A percentile compares a stretch with the other conserved stretches of the same genome.
phyloP scores from a whole-genome alignment of 805 yeast species.

The Myxozyma udenii region DNA sequence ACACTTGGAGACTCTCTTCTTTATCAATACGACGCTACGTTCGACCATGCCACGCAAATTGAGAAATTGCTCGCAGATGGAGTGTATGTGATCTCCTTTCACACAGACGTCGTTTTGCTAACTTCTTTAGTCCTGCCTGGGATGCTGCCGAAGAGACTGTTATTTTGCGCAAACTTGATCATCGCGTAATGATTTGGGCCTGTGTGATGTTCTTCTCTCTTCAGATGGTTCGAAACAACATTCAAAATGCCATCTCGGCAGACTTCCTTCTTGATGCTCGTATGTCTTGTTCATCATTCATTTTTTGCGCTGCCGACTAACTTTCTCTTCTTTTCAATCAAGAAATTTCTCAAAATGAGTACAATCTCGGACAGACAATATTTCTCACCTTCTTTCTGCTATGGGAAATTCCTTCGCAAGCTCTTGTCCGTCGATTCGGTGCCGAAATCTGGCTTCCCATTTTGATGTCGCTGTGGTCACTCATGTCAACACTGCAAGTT shows the following conservation, averaged over 20 bases:
- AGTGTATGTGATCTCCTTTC: no score
- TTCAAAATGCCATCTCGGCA: constrained; percentile 54
- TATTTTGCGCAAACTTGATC: constrained; percentile 51
- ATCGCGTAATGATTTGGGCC: constrained; percentile 53
- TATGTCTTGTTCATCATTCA: constrained; percentile 41
- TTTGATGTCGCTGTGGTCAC: constrained; percentile 53
- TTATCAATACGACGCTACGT: neutral
- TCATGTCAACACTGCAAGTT: constrained; percentile 54
- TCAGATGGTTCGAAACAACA: constrained; percentile 55
- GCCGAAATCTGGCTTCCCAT: constrained; percentile 59
- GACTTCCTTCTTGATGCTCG: constrained; percentile 50
- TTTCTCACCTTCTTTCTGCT: constrained; percentile 50
- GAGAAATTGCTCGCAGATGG: neutral
- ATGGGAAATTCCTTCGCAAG: constrained; percentile 44
- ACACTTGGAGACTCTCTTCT: neutral
- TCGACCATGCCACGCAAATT: neutral
- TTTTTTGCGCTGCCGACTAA: neutral
- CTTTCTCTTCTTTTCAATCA: no score
- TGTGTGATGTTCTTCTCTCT: constrained; percentile 55
- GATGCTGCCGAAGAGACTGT: constrained; percentile 48
- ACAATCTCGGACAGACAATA: constrained; percentile 58
- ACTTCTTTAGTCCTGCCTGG: constrained; percentile 42
- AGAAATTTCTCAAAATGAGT: constrained; percentile 41
- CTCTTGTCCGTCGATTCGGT: constrained; percentile 56
- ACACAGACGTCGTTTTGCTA: no score